Base-by-base conservation (phyloP, 306 rosid genomes). In the Mucuna pruriens region DNA sequence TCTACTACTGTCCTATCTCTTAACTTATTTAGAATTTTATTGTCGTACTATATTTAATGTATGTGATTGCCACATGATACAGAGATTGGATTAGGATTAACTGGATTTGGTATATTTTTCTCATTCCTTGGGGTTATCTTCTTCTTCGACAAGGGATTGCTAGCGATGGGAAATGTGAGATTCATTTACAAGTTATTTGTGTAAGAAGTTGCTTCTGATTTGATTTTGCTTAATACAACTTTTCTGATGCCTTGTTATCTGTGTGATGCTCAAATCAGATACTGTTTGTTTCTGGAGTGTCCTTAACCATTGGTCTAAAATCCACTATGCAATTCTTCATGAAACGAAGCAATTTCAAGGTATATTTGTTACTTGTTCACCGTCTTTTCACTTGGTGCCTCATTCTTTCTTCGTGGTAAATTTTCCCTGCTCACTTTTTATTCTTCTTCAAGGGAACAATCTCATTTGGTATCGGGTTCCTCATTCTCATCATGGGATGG, bases 101-200 rank as follows among this genome's bases (percentile, higher is more conserved):
- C 99, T 13, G 99, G 99, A 80, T 93, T 93, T 88, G 99, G 99
- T 17, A 61, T 96, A 85, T 96, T 96, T 83, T 96, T 96, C 92
- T 88, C 97, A 29, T 87, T 91, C 86, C 86, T 96, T 86, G 99
- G 98, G 76, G 42, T 96, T 55, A 42, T 94, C 65, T 93, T 96
- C 90, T 93, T 96, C 89, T 96, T 96, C 9, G 99, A 96, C 90
- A 90, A 93, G 90, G 99, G 99, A 65, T 84, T 96, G 81, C 94
- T 96, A 33, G 99, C 98, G 80, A 96, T 96, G 95, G 99, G 99
- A 85, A 93, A 96, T 78, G 99, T 96, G 87, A 90, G 97, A 83
- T 71, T 57, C 66, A 7, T 67, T 4, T 75, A 3, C 15, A 13
- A 26, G 48, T 66, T 71, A 23, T 54, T 49, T 87, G 58, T 54